Conservation (phyloP, 345 rosid genomes). For the Sonneratia alba region DNA sequence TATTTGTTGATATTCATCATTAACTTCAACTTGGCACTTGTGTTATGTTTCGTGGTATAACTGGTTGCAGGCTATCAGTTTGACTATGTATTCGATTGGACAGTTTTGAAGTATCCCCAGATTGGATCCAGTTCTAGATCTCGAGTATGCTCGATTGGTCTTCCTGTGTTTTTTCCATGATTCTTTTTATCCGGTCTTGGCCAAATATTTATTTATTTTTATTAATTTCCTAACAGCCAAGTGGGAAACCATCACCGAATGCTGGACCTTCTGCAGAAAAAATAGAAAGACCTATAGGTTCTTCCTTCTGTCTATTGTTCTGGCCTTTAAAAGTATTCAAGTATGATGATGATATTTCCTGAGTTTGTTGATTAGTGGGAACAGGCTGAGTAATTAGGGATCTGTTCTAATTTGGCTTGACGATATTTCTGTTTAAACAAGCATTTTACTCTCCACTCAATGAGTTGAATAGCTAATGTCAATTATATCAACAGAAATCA, state of each 20-base stretch:
- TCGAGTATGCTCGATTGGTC: conserved; percentile 36
- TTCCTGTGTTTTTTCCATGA: background rate
- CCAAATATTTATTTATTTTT: background rate
- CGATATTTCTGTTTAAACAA: background rate
- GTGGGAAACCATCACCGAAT: conserved; percentile 44
- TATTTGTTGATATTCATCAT: background rate
- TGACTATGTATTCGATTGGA: conserved; percentile 96
- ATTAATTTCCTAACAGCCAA: conserved; percentile 26
- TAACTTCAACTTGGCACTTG: background rate
- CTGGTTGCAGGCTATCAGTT: conserved; percentile 67
- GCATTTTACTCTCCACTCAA: background rate
- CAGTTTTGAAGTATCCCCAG: conserved; percentile 79
- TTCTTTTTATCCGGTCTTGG: background rate
- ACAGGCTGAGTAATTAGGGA: background rate
- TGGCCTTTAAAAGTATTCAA: background rate
- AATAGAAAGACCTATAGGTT: conserved; percentile 69
- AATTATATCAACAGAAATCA: background rate
- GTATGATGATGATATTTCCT: background rate
- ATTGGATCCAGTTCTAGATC: conserved; percentile 66
- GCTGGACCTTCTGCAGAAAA: conserved; percentile 64
- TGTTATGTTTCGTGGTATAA: background rate
- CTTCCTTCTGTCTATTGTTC: background rate
- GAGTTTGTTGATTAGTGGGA: background rate
- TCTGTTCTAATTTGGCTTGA: background rate
- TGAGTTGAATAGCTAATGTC: background rate